Conservation (phyloP, 495 filamentous ascomycete species). For the Neurospora sublineolata region DNA sequence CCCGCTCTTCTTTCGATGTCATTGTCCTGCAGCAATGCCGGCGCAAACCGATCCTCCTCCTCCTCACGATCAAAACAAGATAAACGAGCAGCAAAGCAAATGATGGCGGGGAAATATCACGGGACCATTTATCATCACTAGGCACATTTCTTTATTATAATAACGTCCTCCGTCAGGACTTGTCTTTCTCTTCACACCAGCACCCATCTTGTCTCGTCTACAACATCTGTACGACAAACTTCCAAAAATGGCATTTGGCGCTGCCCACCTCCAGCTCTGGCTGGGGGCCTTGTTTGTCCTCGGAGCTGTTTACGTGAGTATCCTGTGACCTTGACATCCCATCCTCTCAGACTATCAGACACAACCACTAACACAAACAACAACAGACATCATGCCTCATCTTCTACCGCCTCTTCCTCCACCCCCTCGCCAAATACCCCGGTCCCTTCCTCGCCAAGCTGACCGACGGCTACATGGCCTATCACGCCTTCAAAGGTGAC, state of each 20-base stretch:
- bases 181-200: not conserved
- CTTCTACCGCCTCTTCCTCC: constrained; percentile 46
- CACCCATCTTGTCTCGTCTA: not conserved
- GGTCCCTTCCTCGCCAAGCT: constrained; percentile 49
- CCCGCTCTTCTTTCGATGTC: not conserved
- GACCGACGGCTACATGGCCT: constrained; percentile 43
- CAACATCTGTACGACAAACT: not conserved
- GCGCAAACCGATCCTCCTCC: not conserved
- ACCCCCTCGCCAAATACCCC: constrained; percentile 56
- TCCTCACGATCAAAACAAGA: not conserved
- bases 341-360: not conserved
- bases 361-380: not conserved
- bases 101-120: not conserved
- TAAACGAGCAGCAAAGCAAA: not conserved
- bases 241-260: constrained; percentile 14
- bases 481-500: constrained; percentile 48
- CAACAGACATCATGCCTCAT: constrained; percentile 20
- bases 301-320: constrained; percentile 14
- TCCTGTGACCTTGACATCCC: not conserved
- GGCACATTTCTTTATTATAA: not conserved
- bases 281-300: constrained; percentile 11
- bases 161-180: not conserved
- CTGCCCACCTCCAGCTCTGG: constrained; percentile 22
- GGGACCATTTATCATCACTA: not conserved
- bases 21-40: not conserved